phyloP scores from a whole-genome alignment of 495 filamentous ascomycete genomes.

The Aspergillus olivimuriae region DNA sequence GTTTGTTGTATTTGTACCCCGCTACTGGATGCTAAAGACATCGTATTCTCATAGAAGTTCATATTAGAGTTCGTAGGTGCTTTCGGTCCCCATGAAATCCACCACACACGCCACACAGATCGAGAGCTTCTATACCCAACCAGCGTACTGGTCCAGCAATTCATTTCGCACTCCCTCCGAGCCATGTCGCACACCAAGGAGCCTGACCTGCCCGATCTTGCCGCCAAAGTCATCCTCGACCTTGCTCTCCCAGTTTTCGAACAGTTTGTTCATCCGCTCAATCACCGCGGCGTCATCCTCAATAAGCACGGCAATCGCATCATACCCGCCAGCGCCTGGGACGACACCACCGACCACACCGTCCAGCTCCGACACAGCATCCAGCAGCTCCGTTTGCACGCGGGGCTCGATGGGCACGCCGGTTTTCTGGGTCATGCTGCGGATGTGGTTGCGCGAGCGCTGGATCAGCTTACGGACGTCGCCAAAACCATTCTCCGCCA shows the following conservation, averaged over 20 bases:
- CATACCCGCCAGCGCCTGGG: conserved; percentile 89
- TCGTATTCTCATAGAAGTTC: background rate
- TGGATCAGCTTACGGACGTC: conserved; percentile 38
- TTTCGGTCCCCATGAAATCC: too few species aligned
- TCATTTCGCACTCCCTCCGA: conserved; percentile 77
- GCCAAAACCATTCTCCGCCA: conserved; percentile 23
- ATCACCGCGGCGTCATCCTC: conserved; percentile 66
- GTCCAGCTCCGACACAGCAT: conserved; percentile 61
- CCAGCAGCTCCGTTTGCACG: conserved; percentile 76
- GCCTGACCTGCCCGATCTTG: conserved; percentile 64
- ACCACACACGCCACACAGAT: too few species aligned
- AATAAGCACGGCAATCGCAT: conserved; percentile 79
- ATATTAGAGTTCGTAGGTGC: background rate
- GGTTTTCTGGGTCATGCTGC: conserved; percentile 65
- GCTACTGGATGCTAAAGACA: too few species aligned
- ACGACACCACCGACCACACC: conserved; percentile 91
- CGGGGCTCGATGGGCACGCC: conserved; percentile 87
- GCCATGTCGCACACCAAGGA: conserved; percentile 79
- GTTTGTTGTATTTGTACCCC: too few species aligned
- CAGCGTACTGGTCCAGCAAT: conserved; percentile 50
- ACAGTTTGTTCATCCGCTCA: conserved; percentile 51
- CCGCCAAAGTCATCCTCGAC: conserved; percentile 46
- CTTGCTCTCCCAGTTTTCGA: conserved; percentile 56
- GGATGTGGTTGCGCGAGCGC: conserved; percentile 54
- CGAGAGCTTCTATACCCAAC: conserved; percentile 58